Percentiles rank a stretch among this genome's conserved stretches.
These are phyloP conservation scores for Macrotyloma uniflorum DNA, from an alignment of 306 rosid species.

Conservation along the genomic window DNA sequence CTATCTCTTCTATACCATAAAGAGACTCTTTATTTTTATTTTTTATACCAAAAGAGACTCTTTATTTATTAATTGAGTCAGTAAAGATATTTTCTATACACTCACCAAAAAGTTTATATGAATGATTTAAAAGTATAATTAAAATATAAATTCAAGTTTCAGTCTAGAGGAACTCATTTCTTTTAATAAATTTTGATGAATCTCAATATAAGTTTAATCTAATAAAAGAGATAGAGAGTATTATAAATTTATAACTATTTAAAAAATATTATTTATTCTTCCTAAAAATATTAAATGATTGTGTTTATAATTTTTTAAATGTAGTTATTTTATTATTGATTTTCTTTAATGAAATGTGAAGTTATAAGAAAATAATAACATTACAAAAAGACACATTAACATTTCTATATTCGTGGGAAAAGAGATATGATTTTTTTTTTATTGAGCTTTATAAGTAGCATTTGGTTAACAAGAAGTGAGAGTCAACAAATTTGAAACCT, in stretches of 20 bases:
- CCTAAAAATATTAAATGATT: not conserved
- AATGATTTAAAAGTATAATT: no score
- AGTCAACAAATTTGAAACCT: not conserved
- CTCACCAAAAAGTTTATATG: no score
- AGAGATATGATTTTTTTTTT: not conserved
- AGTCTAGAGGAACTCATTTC: no score
- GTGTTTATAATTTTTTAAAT: not conserved
- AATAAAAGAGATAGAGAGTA: no score
- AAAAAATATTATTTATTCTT: not conserved
- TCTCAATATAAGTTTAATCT: no score
- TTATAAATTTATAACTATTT: not conserved
- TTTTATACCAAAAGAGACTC: no score
- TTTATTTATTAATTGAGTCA: no score
- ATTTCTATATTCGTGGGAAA: not conserved
- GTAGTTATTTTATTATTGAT: not conserved
- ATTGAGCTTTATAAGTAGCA: not conserved
- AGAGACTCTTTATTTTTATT: no score
- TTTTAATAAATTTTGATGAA: no score
- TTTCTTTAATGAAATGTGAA: not conserved
- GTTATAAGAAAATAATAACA: not conserved
- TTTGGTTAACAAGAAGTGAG: not conserved
- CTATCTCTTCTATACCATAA: no score
- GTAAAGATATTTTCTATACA: no score
- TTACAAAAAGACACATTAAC: not conserved
- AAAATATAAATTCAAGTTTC: no score